Base-by-base conservation (phyloP, 352 stramenopile species). In the Pythium phragmitis region DNA sequence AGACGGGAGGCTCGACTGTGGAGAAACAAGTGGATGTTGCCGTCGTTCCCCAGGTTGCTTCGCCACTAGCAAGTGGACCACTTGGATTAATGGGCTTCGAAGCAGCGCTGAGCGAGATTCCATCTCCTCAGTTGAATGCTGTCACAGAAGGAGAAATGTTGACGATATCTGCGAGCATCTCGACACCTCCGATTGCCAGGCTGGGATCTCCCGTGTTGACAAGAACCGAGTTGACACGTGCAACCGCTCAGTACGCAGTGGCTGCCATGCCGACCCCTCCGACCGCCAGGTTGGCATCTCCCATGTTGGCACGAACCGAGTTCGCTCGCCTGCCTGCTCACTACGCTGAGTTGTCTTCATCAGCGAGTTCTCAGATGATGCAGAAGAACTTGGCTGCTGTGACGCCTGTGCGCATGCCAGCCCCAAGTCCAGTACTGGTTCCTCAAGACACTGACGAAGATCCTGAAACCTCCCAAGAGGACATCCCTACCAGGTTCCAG, bases 361-460 rank as follows among this genome's bases (percentile, higher is more conserved):
- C 6, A 19, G 3, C 14, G 12, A 23, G 4, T 42, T 42, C 9
- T 13, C 28, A 30, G 3, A 6, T 26, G 1, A 7, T n/a, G 9
- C 48, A 37, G 48, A 39, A 23, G 0, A 12, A 9, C 26, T 30
- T 30, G 26, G 26, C 26, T 30, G 26, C 26, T 19, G 48, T 41
- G 3, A 19, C 14, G 4, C 7, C 5, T 23, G 1, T 12, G 4
- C 26, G 6, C 11, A 1, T 19, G 12, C 23, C 48, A 23, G 48
- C 26, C 8, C 19, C 28, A 0, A 41, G 7, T 4, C 16, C 28
- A 13, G 16, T 17, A 6, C 4, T 54, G 26, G 19, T 54, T 11
- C 28, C 48, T 41, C 26, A 54, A n/a, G 9, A 41, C 26, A 54
- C 23, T n/a, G 48, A 54, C 21, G 48, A 54, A 54, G 48, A 54